Evolutionary conservation across 2,329 filamentous ascomycete species (phyloP), one percentile per base, ranked within the genome.

Genomic region (Apiospora rasikravindrae): DNA sequence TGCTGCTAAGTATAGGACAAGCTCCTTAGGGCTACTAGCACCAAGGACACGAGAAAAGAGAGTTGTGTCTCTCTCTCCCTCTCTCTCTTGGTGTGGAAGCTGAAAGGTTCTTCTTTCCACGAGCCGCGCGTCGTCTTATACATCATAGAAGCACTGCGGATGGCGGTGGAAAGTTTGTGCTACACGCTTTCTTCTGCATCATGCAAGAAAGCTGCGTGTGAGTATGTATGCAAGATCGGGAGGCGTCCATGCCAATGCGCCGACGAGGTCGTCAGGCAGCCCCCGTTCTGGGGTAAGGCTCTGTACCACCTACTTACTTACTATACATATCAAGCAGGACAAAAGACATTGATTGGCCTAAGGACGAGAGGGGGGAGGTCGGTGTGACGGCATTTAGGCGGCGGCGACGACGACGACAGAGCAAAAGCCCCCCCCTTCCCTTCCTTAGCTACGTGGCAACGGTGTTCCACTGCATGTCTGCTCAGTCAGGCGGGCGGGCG

Each of bases 1-100:
- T 37, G n/a, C n/a, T 37, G 57, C 57, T 40, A 37, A 61, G 53
- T 61, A 61, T 61, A 61, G 53, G 26, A 61, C 57, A 64, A 64
- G 57, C 29, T 64, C 57, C 57, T 33, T 14, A 64, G 57, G 33
- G 57, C 57, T 64, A 33, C 33, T 57, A 57, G 57, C 51, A 33
- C 51, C 24, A 57, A 57, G 14, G 13, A 11, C 13, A 42, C 1
- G 40, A 10, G 8, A 42, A 53, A 26, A 26, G 11, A 53, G 51
- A 57, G 26, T 22, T 57, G 26, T 57, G 51, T 57, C 14, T 64
- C 19, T 40, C 29, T n/a, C 33, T 6, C 33, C 33, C 33, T 7
- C 24, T 19, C 29, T 40, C 29, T n/a, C 24, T 19, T 37, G 10
- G 57, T 40, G 33, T 24, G 57, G 57, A 64, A 40, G 57, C 57